A percentile compares a stretch with the other conserved stretches of the same genome.
These are phyloP conservation scores for Oryza meridionalis DNA, from an alignment of 176 grass and related monocot species.

Conservation along the genomic window DNA sequence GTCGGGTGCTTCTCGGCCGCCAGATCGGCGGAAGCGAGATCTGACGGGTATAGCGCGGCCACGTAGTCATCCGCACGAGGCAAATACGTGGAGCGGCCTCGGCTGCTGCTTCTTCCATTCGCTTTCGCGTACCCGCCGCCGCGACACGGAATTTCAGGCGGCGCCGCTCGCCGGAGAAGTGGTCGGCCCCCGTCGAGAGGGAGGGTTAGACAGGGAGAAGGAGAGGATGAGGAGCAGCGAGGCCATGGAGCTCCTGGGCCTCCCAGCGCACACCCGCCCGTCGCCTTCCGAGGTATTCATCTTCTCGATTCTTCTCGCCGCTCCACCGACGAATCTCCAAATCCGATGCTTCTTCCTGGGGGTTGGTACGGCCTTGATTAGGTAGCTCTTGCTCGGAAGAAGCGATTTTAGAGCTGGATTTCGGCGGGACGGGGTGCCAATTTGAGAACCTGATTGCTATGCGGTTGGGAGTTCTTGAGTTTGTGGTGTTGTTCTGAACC, in stretches of 20 bases:
- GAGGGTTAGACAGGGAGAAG: background rate
- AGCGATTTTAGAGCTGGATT: background rate
- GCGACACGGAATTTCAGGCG: constrained; percentile 3
- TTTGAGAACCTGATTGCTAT: background rate
- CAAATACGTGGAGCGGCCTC: constrained; percentile 28
- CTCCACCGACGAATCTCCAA: constrained; percentile 14
- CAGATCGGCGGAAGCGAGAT: constrained; percentile 12
- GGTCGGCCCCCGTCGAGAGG: background rate
- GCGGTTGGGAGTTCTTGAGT: background rate
- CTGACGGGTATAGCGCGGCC: background rate
- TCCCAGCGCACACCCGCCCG: constrained; percentile 60
- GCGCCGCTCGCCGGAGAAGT: background rate
- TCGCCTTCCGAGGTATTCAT: constrained; percentile 57
- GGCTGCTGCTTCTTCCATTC: constrained; percentile 19
- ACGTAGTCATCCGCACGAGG: background rate
- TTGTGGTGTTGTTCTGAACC: background rate
- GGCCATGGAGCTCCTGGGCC: constrained; percentile 69
- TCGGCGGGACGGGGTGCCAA: background rate
- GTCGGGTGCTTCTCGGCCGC: background rate
- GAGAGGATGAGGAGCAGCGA: constrained; percentile 62
- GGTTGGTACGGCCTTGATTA: background rate
- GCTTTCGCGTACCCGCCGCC: background rate
- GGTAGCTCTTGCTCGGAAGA: background rate
- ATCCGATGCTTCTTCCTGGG: background rate
- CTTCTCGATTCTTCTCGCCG: background rate